Conservation (phyloP, 139 green algal genomes). For the Volvox africanus region DNA sequence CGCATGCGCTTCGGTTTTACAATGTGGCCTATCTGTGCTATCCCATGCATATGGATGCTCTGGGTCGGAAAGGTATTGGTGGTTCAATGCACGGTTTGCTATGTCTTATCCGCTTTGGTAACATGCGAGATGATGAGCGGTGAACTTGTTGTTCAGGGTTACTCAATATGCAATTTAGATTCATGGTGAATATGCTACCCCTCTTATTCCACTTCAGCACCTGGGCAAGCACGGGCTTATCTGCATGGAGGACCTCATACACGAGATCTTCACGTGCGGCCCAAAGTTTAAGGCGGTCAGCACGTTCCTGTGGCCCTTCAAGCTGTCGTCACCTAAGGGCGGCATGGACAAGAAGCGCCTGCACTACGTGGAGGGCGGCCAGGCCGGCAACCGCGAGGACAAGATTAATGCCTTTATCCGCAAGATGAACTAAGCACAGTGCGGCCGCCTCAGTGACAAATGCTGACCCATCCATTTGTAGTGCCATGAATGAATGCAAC, state of each 20-base stretch:
- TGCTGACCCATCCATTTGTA: background rate
- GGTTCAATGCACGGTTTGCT: too few relatives aligned
- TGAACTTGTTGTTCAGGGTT: too few relatives aligned
- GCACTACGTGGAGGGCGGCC: slow-evolving; percentile 99
- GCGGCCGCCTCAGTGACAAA: background rate
- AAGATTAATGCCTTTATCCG: slow-evolving; percentile 98
- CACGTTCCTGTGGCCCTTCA: slow-evolving; percentile 99
- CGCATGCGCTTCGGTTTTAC: too few relatives aligned
- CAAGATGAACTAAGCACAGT: slow-evolving; percentile 91
- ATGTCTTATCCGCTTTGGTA: too few relatives aligned
- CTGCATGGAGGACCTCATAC: slow-evolving; percentile 99
- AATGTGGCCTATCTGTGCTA: too few relatives aligned
- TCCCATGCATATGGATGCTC: too few relatives aligned
- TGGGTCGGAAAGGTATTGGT: too few relatives aligned
- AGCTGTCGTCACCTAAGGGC: slow-evolving; percentile 88
- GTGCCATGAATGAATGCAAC: background rate
- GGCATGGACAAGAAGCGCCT: slow-evolving; percentile 95
- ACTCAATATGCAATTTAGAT: too few relatives aligned
- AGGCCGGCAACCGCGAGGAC: slow-evolving; percentile 95
- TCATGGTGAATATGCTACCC: background rate
- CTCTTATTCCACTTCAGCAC: slow-evolving; percentile 8
- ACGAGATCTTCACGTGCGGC: slow-evolving; percentile 97
- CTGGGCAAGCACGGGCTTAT: slow-evolving; percentile 96
- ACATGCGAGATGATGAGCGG: too few relatives aligned
- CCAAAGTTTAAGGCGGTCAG: slow-evolving; percentile 96